These are phyloP conservation scores for Xylaria bambusicola DNA, from an alignment of 495 filamentous ascomycete genomes.

Conservation along the genomic window DNA sequence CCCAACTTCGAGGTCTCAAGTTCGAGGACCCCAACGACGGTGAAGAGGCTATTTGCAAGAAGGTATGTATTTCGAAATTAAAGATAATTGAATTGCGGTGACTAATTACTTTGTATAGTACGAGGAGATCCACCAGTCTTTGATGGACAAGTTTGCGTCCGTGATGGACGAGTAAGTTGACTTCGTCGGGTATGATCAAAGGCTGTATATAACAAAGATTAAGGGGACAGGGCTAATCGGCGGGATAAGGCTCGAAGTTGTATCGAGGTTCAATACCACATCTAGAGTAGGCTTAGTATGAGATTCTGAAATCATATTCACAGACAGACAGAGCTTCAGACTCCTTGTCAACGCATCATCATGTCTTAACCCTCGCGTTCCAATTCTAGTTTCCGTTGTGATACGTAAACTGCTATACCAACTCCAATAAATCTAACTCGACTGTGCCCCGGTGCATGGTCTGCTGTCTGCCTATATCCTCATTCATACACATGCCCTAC, in stretches of 20 bases:
- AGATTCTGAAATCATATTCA: background rate
- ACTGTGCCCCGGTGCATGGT: too few species aligned
- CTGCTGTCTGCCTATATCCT: too few species aligned
- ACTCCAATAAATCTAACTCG: too few species aligned
- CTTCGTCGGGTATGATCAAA: background rate
- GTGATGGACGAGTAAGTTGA: conserved; percentile 84
- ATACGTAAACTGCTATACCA: too few species aligned
- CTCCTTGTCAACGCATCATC: background rate
- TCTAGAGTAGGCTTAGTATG: conserved; percentile 7
- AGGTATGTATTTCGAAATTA: conserved; percentile 54
- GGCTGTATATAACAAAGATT: conserved; percentile 14
- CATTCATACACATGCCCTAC: too few species aligned
- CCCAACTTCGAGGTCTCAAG: conserved; percentile 83
- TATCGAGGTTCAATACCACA: background rate
- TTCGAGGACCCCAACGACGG: conserved; percentile 87
- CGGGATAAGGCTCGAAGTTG: conserved; percentile 1
- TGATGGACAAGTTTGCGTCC: conserved; percentile 94
- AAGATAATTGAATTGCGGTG: conserved; percentile 14
- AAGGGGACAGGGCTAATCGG: background rate
- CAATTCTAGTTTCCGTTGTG: background rate
- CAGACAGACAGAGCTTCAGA: background rate
- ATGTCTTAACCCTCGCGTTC: background rate
- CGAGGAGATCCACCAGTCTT: conserved; percentile 82
- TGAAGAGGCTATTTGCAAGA: conserved; percentile 71
- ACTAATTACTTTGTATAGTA: conserved; percentile 56